Conservation (phyloP, 2,329 filamentous ascomycete genomes). For the Leptographium lundbergii region DNA sequence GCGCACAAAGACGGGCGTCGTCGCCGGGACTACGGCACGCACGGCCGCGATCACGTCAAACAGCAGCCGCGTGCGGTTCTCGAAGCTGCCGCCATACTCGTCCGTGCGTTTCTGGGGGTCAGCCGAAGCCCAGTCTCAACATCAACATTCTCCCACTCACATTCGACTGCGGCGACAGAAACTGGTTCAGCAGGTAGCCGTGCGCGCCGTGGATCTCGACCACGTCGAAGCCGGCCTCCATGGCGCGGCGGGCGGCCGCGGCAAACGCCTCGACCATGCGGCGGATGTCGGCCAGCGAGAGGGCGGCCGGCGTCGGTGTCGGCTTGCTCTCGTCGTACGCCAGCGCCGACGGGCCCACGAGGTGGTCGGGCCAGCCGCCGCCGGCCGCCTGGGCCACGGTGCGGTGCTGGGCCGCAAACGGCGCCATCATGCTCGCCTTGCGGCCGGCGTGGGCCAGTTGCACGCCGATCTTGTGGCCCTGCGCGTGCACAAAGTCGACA, state of each 20-base stretch:
- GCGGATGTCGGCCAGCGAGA: conserved; percentile 58
- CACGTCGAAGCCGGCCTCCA: conserved; percentile 61
- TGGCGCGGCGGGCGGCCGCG: conserved; percentile 42
- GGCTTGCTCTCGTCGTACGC: conserved; percentile 50
- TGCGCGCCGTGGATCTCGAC: conserved; percentile 58
- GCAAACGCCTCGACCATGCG: conserved; percentile 50
- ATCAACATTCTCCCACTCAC: conserved; percentile 15
- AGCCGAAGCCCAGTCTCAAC: no score
- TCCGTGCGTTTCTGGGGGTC: conserved; percentile 44
- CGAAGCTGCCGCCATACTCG: conserved; percentile 51
- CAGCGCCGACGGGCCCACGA: conserved; percentile 37
- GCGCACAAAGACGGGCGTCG: conserved; percentile 44
- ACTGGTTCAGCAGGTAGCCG: conserved; percentile 55
- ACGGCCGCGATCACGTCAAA: conserved; percentile 39
- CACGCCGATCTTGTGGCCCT: conserved; percentile 63
- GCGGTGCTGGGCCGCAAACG: conserved; percentile 47
- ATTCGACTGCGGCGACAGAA: conserved; percentile 48
- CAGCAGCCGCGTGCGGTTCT: conserved; percentile 52
- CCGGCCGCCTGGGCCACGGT: conserved; percentile 32
- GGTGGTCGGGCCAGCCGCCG: conserved; percentile 45
- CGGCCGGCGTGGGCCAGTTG: conserved; percentile 74
- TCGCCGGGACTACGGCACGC: conserved; percentile 36
- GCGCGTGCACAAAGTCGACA: conserved; percentile 67
- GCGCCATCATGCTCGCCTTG: conserved; percentile 48
- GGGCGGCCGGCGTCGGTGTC: conserved; percentile 45